Conservation (phyloP, 139 green algal genomes). For the Eudorina sp. region DNA sequence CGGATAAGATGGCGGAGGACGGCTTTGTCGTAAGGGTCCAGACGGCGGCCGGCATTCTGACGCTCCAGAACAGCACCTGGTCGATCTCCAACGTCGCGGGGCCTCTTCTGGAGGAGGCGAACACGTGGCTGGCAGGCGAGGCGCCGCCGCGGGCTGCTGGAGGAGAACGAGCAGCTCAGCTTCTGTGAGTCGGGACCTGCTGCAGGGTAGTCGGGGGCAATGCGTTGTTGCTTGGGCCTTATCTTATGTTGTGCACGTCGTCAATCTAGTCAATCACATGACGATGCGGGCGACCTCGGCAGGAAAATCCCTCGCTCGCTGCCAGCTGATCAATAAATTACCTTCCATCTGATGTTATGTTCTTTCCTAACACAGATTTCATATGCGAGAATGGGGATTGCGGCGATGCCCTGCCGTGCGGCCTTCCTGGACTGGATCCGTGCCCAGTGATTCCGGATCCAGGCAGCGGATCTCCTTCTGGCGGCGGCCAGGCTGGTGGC, state of each 20-base stretch:
- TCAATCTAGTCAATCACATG: too few species aligned
- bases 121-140: background rate
- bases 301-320: background rate
- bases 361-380: background rate
- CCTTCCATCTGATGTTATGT: background rate
- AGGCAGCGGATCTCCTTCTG: background rate
- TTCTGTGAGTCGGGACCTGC: background rate
- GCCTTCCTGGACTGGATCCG: background rate
- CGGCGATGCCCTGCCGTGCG: background rate
- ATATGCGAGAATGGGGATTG: constrained; percentile 24
- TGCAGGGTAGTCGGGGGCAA: background rate
- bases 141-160: background rate
- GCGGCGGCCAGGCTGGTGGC: too few species aligned
- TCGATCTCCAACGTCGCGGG: background rate
- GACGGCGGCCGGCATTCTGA: background rate
- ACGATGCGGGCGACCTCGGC: too few species aligned
- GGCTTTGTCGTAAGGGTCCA: background rate
- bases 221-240: background rate
- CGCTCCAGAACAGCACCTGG: background rate
- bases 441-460: background rate
- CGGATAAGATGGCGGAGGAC: background rate
- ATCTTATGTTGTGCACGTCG: background rate
- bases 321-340: background rate
- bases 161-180: background rate
- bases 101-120: background rate